Evolutionary conservation across 1,284 basidiomycete species (phyloP).

Genomic region (Rhizoctonia solani): DNA sequence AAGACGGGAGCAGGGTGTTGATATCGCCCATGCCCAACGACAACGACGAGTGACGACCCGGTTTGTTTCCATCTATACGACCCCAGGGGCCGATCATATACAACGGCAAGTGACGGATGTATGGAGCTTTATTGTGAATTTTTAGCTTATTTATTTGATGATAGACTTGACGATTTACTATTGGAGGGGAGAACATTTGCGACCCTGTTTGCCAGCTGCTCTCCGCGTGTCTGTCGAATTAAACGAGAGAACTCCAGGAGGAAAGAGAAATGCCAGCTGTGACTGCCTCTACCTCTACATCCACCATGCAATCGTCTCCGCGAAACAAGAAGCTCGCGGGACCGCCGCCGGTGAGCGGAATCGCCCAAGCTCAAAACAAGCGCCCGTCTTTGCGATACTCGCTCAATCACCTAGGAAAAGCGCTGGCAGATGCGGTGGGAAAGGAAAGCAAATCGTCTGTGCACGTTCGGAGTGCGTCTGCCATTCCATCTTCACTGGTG

Average conservation of each 20-base stretch:
- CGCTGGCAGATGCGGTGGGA: constrained; percentile 20
- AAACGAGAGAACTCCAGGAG: no score
- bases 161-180: no score
- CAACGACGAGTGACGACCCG: constrained; percentile 22
- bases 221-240: constrained; percentile 28
- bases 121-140: no score
- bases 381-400: constrained; percentile 31
- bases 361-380: constrained; percentile 21
- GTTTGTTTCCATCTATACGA: no score
- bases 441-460: constrained; percentile 15
- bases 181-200: no score
- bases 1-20: neutral
- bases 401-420: constrained; percentile 27
- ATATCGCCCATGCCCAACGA: neutral
- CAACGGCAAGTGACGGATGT: no score
- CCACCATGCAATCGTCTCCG: constrained; percentile 27
- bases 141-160: no score
- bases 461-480: constrained; percentile 15
- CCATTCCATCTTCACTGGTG: neutral
- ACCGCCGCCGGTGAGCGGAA: constrained; percentile 4
- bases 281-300: neutral
- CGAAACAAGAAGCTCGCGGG: constrained; percentile 16
- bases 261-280: neutral
- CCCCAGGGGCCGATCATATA: no score
- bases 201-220: neutral